Evolutionary conservation across 495 filamentous ascomycete genomes (phyloP).

Genomic region (Neurospora sp.): DNA sequence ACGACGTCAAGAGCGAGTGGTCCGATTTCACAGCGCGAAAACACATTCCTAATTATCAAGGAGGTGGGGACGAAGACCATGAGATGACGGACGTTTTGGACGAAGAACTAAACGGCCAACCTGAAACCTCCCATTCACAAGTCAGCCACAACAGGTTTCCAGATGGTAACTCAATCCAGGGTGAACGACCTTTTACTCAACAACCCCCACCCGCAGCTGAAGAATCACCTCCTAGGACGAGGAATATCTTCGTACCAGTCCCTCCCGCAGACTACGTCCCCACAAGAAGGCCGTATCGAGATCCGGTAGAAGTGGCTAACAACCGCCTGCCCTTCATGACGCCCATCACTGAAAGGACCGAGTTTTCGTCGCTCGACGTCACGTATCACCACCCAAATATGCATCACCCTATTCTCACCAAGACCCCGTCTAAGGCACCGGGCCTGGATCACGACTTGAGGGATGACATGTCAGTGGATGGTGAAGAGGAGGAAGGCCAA

Average conservation of each 20-base stretch:
- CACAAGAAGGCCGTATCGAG: constrained; percentile 63
- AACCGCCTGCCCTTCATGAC: constrained; percentile 96
- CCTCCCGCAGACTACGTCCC: constrained; percentile 80
- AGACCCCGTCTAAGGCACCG: constrained; percentile 56
- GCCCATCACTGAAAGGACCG: constrained; percentile 90
- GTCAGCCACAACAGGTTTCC: neutral
- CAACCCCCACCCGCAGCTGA: constrained; percentile 14
- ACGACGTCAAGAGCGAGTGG: constrained; percentile 60
- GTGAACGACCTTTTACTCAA: constrained; percentile 28
- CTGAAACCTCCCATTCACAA: neutral
- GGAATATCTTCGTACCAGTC: constrained; percentile 48
- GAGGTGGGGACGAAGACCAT: constrained; percentile 11
- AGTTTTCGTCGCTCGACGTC: constrained; percentile 60
- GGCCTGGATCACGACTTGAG: neutral
- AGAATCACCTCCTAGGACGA: constrained; percentile 27
- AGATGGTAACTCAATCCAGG: constrained; percentile 12
- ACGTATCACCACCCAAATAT: constrained; percentile 45
- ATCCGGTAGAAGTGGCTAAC: constrained; percentile 65
- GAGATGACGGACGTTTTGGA: constrained; percentile 26
- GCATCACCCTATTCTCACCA: constrained; percentile 32
- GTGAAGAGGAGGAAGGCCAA: constrained; percentile 22
- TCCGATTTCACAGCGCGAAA: constrained; percentile 72
- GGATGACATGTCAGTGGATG: constrained; percentile 12
- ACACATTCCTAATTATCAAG: constrained; percentile 49
- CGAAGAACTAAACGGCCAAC: constrained; percentile 4